These are phyloP conservation scores for Naganishia onofrii DNA, from an alignment of 768 basidiomycete species.

Conservation along the genomic window DNA sequence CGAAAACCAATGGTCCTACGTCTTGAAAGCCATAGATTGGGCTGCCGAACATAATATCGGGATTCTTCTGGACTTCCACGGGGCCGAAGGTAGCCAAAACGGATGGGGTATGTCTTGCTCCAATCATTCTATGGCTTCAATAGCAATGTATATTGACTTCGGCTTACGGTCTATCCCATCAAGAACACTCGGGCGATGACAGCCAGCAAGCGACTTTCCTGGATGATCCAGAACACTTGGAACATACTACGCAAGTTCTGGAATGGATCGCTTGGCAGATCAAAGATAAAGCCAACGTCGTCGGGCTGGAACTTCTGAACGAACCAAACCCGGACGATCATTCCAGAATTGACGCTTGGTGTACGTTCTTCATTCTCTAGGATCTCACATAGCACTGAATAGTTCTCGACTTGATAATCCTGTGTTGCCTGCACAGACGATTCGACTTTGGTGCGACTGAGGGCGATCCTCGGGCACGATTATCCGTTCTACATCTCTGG, in stretches of 20 bases:
- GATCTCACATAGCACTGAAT: not conserved
- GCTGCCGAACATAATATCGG: slow-evolving; percentile 47
- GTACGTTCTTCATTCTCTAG: not conserved
- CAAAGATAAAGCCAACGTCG: slow-evolving; percentile 48
- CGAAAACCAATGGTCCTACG: slow-evolving; percentile 42
- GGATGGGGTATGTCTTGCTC: slow-evolving; percentile 9
- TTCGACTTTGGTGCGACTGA: not conserved
- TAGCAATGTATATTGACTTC: not conserved
- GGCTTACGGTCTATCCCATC: not conserved
- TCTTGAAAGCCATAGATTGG: slow-evolving; percentile 48
- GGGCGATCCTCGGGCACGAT: slow-evolving; percentile 18
- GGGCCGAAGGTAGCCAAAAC: slow-evolving; percentile 29
- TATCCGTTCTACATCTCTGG: slow-evolving; percentile 29
- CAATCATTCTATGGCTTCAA: not conserved
- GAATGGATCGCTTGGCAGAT: slow-evolving; percentile 53
- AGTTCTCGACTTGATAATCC: not conserved
- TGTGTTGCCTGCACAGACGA: slow-evolving; percentile 6
- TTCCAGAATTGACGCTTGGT: slow-evolving; percentile 2
- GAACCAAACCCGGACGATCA: slow-evolving; percentile 37
- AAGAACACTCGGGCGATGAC: slow-evolving; percentile 40
- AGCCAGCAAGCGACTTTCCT: not conserved
- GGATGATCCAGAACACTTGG: not conserved
- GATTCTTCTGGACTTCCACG: slow-evolving; percentile 47
- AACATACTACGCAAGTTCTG: slow-evolving; percentile 53
- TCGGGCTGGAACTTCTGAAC: slow-evolving; percentile 50